Evolutionary conservation across 257 asterid species (phyloP), one percentile per base, ranked within the genome.

Genomic region (Verbena officinalis): DNA sequence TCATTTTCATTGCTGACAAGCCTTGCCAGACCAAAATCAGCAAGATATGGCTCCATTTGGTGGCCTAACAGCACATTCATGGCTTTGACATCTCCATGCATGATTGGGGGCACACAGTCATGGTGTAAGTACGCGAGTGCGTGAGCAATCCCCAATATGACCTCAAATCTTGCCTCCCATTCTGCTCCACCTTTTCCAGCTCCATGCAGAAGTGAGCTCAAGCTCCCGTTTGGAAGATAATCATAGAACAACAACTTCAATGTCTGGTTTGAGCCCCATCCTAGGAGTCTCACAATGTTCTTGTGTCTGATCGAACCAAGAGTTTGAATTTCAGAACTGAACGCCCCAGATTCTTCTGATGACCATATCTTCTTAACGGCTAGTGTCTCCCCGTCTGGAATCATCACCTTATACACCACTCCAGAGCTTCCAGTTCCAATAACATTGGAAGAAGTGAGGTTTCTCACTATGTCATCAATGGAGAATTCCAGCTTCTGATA

Each of bases 311-410:
- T 87, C 27, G 97, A 90, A 55, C 97, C 90, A 10, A 93, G 81
- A 0, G 99, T 90, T 46, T 58, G 84, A 38, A 90, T 93, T 71
- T 93, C 99, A 2, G 96, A 90, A 21, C 67, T 49, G 64, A 93
- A 93, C 0, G 92, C 92, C 12, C 86, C 95, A 12, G 92, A 75
- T 75, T 80, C 96, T 34, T 90, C 95, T 1, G 92, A 72, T 8
- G 99, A 87, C 97, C 99, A 93, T 97, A 93, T 90, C 72, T 93
- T 90, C 76, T 93, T 90, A 52, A 93, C 94, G 0, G 99, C 97
- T 17, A 90, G 56, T 11, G 78, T 75, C 62, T 67, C 88, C 68
- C 97, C 98, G 44, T 70, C 80, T 8, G 88, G 90, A 12, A 76
- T 80, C 44, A 76, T 84, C 36, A 93, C 96, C 75, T 78, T 74